A percentile compares a stretch with the other conserved stretches of the same genome.
phyloP scores from a whole-genome alignment of 1,139 yeast species.

The Candida smagusa region DNA sequence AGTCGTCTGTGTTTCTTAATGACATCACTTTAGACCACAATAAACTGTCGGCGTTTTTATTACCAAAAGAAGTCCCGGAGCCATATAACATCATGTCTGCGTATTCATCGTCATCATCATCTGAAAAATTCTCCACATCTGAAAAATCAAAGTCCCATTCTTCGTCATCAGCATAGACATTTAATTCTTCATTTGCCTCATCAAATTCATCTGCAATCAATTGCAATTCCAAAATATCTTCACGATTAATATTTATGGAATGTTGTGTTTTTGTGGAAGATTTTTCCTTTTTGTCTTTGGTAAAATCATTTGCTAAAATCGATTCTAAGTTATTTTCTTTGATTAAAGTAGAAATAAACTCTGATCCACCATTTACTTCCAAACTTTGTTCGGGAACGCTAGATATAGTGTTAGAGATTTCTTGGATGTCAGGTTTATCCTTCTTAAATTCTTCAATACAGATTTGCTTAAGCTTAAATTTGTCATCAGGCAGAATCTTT shows the following conservation, averaged over 20 bases:
- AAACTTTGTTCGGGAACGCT: conserved; percentile 3
- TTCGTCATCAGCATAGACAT: conserved; percentile 34
- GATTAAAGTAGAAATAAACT: conserved; percentile 12
- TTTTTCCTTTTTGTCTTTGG: neutral
- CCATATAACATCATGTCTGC: conserved; percentile 27
- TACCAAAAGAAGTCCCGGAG: conserved; percentile 10
- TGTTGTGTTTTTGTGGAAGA: neutral
- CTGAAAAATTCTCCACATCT: conserved; percentile 16
- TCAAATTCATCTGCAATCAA: conserved; percentile 53
- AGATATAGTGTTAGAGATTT: conserved; percentile 1
- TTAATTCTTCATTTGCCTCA: conserved; percentile 28
- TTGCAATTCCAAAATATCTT: conserved; percentile 37
- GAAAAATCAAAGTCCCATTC: conserved; percentile 33
- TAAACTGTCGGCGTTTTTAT: conserved; percentile 17
- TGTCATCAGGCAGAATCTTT: conserved; percentile 49
- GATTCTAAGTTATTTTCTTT: conserved; percentile 14
- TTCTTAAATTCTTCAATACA: conserved; percentile 17
- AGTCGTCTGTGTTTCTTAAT: conserved; percentile 14
- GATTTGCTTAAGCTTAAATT: conserved; percentile 40
- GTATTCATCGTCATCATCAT: conserved; percentile 18
- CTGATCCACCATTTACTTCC: conserved; percentile 8
- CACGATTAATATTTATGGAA: conserved; percentile 15
- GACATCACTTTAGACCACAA: conserved; percentile 31
- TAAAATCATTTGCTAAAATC: neutral
- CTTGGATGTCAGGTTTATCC: conserved; percentile 6